Percentiles rank a stretch among this genome's conserved stretches.
Conservation (phyloP, 352 stramenopile genomes). For the Pythium insidiosum region DNA sequence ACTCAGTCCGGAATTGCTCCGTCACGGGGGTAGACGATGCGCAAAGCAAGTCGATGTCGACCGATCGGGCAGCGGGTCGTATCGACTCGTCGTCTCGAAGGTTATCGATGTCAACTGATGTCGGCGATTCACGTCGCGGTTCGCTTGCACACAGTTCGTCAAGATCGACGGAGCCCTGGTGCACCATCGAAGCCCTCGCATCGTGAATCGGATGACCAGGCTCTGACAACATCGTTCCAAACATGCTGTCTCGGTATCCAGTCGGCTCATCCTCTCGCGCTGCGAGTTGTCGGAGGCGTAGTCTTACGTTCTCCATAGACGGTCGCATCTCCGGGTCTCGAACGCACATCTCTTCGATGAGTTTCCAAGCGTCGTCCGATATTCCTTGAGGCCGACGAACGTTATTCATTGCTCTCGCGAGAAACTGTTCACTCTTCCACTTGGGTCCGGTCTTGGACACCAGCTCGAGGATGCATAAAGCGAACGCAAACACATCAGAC, state of each 20-base stretch:
- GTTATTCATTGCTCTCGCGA: slow-evolving; percentile 1
- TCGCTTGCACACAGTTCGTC: too few relatives aligned
- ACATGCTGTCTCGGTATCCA: too few relatives aligned
- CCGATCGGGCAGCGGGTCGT: too few relatives aligned
- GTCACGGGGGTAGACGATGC: too few relatives aligned
- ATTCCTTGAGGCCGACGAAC: slow-evolving; percentile 3
- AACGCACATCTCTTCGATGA: slow-evolving; percentile 13
- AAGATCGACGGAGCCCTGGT: too few relatives aligned
- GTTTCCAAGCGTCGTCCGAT: slow-evolving; percentile 11
- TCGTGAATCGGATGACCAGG: too few relatives aligned
- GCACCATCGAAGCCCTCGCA: too few relatives aligned
- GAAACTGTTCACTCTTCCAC: slow-evolving; percentile 1
- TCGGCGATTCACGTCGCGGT: too few relatives aligned
- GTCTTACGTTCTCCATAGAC: slow-evolving; percentile 11
- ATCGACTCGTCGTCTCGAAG: slow-evolving; percentile 4
- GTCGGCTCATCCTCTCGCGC: slow-evolving; percentile 15
- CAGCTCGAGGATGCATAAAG: slow-evolving; percentile 31
- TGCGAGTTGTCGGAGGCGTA: slow-evolving; percentile 10
- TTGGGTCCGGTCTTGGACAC: slow-evolving; percentile 1
- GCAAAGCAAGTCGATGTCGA: too few relatives aligned
- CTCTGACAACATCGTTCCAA: too few relatives aligned
- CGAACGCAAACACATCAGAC: slow-evolving; percentile 44
- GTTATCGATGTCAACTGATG: slow-evolving; percentile 6
- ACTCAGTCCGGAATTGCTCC: too few relatives aligned
- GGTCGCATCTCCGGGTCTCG: slow-evolving; percentile 6